Evolutionary conservation across 805 yeast species (phyloP).

Genomic region (Ogataea allantospora): DNA sequence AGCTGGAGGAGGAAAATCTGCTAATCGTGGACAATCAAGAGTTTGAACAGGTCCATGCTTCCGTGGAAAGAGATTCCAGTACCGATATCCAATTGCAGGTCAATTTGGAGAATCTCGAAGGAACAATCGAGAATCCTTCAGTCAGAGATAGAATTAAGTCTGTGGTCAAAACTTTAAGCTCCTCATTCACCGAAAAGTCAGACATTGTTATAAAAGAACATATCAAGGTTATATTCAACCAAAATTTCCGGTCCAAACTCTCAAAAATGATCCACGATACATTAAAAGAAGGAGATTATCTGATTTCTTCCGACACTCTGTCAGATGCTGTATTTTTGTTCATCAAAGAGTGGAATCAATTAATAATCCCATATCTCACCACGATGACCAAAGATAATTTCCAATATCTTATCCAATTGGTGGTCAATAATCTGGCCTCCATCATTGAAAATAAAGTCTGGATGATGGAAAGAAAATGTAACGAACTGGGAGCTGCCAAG

Average conservation of each 20-base stretch:
- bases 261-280: slow-evolving; percentile 35
- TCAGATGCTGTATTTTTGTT: slow-evolving; percentile 44
- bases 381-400: slow-evolving; percentile 42
- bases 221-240: slow-evolving; percentile 39
- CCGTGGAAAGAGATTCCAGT: slow-evolving; percentile 22
- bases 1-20: slow-evolving; percentile 28
- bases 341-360: slow-evolving; percentile 58
- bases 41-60: slow-evolving; percentile 21
- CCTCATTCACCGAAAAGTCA: slow-evolving; percentile 27
- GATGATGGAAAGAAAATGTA: slow-evolving; percentile 62
- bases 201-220: slow-evolving; percentile 44
- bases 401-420: slow-evolving; percentile 43
- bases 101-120: slow-evolving; percentile 15
- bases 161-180: slow-evolving; percentile 21
- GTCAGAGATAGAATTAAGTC: slow-evolving; percentile 26
- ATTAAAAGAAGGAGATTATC: slow-evolving; percentile 40
- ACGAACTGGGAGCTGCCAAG: slow-evolving; percentile 79
- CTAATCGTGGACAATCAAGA: slow-evolving; percentile 35
- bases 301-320: slow-evolving; percentile 30
- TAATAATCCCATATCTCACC: slow-evolving; percentile 60
- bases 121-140: slow-evolving; percentile 20
- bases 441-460: slow-evolving; percentile 67
- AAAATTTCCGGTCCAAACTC: slow-evolving; percentile 37
- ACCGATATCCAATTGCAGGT: slow-evolving; percentile 22
- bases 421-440: slow-evolving; percentile 54